Evolutionary conservation across 225 moss, liverwort and hornwort species (phyloP).

Genomic region (Bryoerythrophyllum caledonicum): DNA sequence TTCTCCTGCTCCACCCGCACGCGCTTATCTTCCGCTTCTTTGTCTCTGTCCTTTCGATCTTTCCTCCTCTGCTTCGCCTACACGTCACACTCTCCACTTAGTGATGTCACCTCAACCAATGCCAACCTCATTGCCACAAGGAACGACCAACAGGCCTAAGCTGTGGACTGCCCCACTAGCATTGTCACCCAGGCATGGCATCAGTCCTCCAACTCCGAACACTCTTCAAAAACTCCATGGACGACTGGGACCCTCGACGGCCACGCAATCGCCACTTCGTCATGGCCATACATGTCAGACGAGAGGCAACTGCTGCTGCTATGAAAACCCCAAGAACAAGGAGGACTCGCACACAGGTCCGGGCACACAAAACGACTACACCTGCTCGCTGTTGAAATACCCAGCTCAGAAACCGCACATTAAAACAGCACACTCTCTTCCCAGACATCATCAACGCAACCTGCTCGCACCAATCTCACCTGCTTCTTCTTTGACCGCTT

Average conservation of each 20-base stretch:
- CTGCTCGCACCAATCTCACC: conserved; percentile 42
- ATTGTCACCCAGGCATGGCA: background rate
- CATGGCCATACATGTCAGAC: background rate
- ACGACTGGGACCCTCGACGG: background rate
- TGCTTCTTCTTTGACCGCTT: conserved; percentile 98
- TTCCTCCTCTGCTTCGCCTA: conserved; percentile 99
- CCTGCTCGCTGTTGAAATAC: background rate
- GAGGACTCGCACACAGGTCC: background rate
- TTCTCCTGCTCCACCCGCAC: conserved; percentile 80
- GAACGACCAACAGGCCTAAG: background rate
- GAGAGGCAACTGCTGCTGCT: background rate
- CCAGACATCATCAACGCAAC: background rate
- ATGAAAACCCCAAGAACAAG: background rate
- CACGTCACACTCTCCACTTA: conserved; percentile 14
- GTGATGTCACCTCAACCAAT: background rate
- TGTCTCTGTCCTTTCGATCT: conserved; percentile 97
- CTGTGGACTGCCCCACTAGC: background rate
- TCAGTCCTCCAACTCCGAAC: background rate
- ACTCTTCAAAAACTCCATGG: background rate
- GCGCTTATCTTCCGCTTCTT: conserved; percentile 93
- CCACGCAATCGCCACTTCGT: background rate
- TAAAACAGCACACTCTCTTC: background rate
- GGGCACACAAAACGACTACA: background rate
- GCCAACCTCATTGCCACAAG: background rate
- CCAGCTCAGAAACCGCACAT: background rate